Conservation (phyloP, 192 early-diverging fungal genomes). For the Entophlyctis luteolus region DNA sequence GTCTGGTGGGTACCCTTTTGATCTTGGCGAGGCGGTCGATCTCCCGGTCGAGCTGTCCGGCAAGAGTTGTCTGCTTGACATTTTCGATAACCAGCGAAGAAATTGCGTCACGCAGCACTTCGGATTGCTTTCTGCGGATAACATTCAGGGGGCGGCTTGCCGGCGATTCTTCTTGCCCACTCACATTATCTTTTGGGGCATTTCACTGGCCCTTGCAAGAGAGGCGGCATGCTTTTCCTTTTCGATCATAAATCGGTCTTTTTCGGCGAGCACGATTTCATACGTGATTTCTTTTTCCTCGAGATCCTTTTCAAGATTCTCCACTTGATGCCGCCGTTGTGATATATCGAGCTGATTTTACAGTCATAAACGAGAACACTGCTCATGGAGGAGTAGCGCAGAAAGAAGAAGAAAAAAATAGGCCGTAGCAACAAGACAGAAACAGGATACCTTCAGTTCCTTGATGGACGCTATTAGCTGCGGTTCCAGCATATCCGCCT, state of each 20-base stretch:
- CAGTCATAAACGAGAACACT: too few species aligned
- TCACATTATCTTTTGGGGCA: constrained; percentile 61
- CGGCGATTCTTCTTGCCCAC: background rate
- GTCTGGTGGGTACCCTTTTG: constrained; percentile 37
- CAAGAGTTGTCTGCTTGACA: constrained; percentile 47
- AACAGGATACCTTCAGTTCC: constrained; percentile 49
- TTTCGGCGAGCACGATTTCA: constrained; percentile 49
- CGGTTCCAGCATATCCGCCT: constrained; percentile 64
- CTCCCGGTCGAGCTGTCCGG: constrained; percentile 55
- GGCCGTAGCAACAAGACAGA: background rate
- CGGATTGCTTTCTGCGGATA: constrained; percentile 56
- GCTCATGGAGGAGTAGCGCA: constrained; percentile 5
- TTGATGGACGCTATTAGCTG: constrained; percentile 59
- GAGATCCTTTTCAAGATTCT: constrained; percentile 62
- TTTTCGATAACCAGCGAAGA: constrained; percentile 53
- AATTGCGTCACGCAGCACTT: constrained; percentile 56
- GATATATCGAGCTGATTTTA: constrained; percentile 59
- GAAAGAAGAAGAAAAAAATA: constrained; percentile 3
- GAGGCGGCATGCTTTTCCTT: constrained; percentile 51
- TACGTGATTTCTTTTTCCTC: constrained; percentile 61
- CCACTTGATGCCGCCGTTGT: constrained; percentile 57
- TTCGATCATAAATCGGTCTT: constrained; percentile 56
- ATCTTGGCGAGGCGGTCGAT: constrained; percentile 49
- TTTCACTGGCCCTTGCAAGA: constrained; percentile 52
- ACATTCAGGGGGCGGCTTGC: constrained; percentile 6